phyloP scores from a whole-genome alignment of 2,329 filamentous ascomycete genomes.

The Exserohilum rostratum region DNA sequence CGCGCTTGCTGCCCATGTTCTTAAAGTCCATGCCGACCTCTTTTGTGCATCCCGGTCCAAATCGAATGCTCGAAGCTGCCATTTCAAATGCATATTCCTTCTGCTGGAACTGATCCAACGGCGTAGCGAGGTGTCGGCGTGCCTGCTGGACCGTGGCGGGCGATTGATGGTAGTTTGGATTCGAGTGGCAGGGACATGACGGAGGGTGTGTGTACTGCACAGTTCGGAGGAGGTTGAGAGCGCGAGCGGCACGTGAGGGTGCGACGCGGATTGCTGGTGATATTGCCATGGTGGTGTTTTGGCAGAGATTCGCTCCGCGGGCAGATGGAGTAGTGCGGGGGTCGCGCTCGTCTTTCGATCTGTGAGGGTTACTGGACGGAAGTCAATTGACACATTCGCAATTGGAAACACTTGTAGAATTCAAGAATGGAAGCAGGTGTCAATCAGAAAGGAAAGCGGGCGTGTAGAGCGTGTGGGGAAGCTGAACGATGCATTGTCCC shows the following conservation, averaged over 20 bases:
- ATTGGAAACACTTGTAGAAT: not conserved
- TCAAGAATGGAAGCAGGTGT: not conserved
- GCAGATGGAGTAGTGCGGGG: not conserved
- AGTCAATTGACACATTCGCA: too few relatives aligned
- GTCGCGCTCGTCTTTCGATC: not conserved
- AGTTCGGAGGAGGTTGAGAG: constrained; percentile 78
- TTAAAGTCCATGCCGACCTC: constrained; percentile 98
- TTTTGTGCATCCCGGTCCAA: constrained; percentile 89
- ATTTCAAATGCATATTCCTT: constrained; percentile 99
- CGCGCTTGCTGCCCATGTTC: constrained; percentile 85
- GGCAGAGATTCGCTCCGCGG: not conserved
- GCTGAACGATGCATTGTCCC: not conserved
- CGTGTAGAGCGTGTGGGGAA: too few relatives aligned
- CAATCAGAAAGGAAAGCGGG: not conserved
- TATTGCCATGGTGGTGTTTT: constrained; percentile 20
- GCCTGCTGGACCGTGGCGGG: constrained; percentile 56
- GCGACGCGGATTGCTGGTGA: constrained; percentile 38
- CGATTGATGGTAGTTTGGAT: constrained; percentile 72
- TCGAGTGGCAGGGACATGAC: constrained; percentile 93
- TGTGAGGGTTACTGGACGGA: too few relatives aligned
- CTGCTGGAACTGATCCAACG: constrained; percentile 71
- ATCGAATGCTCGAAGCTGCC: constrained; percentile 93
- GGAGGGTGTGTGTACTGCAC: constrained; percentile 89
- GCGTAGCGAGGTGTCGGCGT: constrained; percentile 73
- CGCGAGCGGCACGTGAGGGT: constrained; percentile 61